Evolutionary conservation across 2,329 filamentous ascomycete species (phyloP).

Genomic region (Fusarium multiceps): DNA sequence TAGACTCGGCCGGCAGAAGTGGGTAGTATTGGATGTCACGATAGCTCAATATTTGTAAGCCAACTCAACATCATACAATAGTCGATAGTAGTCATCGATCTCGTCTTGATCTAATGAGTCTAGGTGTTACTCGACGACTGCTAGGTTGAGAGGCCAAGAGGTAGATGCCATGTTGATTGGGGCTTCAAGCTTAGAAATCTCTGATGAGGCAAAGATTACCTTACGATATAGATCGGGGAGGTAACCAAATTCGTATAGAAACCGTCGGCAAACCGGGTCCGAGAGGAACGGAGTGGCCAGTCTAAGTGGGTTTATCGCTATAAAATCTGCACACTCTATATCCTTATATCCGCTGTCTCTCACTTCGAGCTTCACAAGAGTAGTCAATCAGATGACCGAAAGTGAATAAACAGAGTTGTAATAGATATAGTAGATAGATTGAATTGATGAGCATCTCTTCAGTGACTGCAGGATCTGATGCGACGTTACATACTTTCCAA

Average conservation of each 20-base stretch:
- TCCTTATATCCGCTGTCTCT: background rate
- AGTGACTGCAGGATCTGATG: background rate
- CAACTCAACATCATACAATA: background rate
- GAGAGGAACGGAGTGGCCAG: conserved; percentile 8
- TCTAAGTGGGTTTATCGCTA: background rate
- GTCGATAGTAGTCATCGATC: background rate
- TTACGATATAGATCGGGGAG: background rate
- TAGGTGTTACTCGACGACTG: too few relatives aligned
- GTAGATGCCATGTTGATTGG: too few relatives aligned
- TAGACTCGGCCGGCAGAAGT: background rate
- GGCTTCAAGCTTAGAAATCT: background rate
- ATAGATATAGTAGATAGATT: background rate
- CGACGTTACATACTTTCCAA: conserved; percentile 10
- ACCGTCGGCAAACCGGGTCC: conserved; percentile 21
- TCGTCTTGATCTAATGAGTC: too few relatives aligned
- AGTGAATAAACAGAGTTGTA: background rate
- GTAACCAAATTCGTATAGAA: background rate
- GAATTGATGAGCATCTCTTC: background rate
- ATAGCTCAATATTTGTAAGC: background rate
- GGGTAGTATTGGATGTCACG: background rate
- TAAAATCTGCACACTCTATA: conserved; percentile 4
- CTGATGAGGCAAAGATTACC: background rate
- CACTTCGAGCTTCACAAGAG: background rate
- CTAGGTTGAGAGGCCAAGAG: too few relatives aligned
- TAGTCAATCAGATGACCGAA: fast-evolving